A percentile compares a stretch with the other conserved stretches of the same genome.
Evolutionary conservation across 2,329 filamentous ascomycete genomes (phyloP).

Genomic region (Fusarium sp.): DNA sequence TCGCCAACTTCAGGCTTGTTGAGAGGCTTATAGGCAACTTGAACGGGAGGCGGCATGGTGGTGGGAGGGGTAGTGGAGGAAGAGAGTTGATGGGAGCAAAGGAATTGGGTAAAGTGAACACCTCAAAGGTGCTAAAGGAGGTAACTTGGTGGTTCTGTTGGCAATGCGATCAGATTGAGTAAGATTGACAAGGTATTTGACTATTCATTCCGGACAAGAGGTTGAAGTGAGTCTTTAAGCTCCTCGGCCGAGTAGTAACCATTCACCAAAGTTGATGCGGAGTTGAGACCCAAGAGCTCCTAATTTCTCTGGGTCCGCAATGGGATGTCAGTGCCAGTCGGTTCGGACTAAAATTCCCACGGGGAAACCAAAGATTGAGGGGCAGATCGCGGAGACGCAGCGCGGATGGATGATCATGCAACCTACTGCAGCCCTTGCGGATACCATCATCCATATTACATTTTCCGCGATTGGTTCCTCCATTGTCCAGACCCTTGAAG

Average conservation of each 20-base stretch:
- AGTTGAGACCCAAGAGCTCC: neutral
- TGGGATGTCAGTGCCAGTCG: neutral
- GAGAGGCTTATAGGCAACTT: constrained; percentile 44
- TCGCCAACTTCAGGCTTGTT: constrained; percentile 38
- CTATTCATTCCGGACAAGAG: neutral
- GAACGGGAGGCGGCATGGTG: constrained; percentile 40
- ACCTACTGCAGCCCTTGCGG: neutral
- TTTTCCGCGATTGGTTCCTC: neutral
- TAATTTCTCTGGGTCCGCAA: neutral
- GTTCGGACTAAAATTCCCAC: constrained; percentile 22
- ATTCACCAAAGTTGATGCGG: neutral
- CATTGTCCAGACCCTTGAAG: no score
- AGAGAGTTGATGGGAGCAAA: neutral
- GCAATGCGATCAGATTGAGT: neutral
- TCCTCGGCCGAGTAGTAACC: neutral
- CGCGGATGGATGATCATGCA: neutral
- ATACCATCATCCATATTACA: neutral
- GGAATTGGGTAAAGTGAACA: neutral
- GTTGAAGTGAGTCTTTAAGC: constrained; percentile 19
- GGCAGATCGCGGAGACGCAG: constrained; percentile 24
- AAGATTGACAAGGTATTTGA: neutral
- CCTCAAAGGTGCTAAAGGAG: neutral
- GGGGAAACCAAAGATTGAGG: constrained; percentile 25
- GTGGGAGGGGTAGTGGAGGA: no score
- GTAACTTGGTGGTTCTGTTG: fast-evolving